Evolutionary conservation across 805 yeast species (phyloP).

Genomic region (Schwanniomyces vanrijiae): DNA sequence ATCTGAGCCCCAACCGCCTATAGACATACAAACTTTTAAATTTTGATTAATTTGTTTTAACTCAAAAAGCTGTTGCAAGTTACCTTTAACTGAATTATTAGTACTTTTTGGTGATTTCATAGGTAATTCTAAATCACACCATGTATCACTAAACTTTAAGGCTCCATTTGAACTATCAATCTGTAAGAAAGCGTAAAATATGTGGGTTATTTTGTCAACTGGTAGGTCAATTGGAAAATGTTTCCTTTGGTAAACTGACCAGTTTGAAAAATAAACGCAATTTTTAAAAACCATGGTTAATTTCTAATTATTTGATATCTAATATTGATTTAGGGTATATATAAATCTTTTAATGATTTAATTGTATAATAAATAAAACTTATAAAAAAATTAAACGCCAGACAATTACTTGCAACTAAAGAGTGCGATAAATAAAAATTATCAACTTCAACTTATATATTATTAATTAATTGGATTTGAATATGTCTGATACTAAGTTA

Average conservation of each 20-base stretch:
- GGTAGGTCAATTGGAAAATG: slow-evolving; percentile 68
- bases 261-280: slow-evolving; percentile 52
- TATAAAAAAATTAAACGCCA: not conserved
- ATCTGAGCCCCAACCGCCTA: slow-evolving; percentile 77
- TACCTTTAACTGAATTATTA: slow-evolving; percentile 37
- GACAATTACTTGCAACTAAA: not conserved
- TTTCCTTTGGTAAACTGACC: slow-evolving; percentile 43
- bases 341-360: too few relatives aligned
- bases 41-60: slow-evolving; percentile 41
- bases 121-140: slow-evolving; percentile 60
- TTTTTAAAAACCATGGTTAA: slow-evolving; percentile 9
- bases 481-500: slow-evolving; percentile 2
- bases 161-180: slow-evolving; percentile 56
- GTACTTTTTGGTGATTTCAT: slow-evolving; percentile 19
- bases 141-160: slow-evolving; percentile 55
- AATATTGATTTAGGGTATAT: too few relatives aligned
- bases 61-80: slow-evolving; percentile 48
- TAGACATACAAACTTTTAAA: slow-evolving; percentile 64
- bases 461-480: not conserved
- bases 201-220: slow-evolving; percentile 53
- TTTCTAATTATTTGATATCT: not conserved
- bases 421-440: not conserved
- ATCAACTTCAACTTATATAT: too few relatives aligned
- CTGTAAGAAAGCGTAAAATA: slow-evolving; percentile 76
- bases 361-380: too few relatives aligned